phyloP scores from a whole-genome alignment of 2,329 filamentous ascomycete species.

The Didymella exigua region DNA sequence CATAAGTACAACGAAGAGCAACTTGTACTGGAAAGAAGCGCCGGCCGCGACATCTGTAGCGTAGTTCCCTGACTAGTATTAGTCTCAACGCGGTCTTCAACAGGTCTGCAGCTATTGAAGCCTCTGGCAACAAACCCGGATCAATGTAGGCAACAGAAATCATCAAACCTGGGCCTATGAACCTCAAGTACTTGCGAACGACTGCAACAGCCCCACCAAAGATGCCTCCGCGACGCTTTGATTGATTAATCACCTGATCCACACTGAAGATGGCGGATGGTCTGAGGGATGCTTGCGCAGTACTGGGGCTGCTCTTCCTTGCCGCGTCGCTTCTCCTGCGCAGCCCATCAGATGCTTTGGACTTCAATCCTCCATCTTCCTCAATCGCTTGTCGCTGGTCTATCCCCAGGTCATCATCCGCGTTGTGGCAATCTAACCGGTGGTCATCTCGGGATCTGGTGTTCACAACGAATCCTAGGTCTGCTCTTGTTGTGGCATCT shows the following conservation, averaged over 20 bases:
- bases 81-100: neutral
- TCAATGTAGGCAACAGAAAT: constrained; percentile 58
- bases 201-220: constrained; percentile 18
- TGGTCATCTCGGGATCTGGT: constrained; percentile 57
- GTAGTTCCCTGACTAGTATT: constrained; percentile 62
- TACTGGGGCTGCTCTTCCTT: neutral
- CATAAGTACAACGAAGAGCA: constrained; percentile 71
- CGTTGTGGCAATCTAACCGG: constrained; percentile 28
- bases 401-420: neutral
- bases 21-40: constrained; percentile 66
- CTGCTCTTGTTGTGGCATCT: constrained; percentile 67
- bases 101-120: neutral
- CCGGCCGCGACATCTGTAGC: constrained; percentile 73
- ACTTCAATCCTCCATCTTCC: neutral
- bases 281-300: neutral
- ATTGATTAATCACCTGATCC: neutral
- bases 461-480: constrained; percentile 67
- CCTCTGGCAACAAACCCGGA: constrained; percentile 28
- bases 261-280: constrained; percentile 6
- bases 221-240: constrained; percentile 1
- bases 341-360: neutral
- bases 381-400: neutral
- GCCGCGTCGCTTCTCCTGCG: constrained; percentile 1
- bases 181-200: constrained; percentile 56
- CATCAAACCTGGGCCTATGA: constrained; percentile 72